Conservation (phyloP, 2,329 filamentous ascomycete species). For the Didymella lethalis region DNA sequence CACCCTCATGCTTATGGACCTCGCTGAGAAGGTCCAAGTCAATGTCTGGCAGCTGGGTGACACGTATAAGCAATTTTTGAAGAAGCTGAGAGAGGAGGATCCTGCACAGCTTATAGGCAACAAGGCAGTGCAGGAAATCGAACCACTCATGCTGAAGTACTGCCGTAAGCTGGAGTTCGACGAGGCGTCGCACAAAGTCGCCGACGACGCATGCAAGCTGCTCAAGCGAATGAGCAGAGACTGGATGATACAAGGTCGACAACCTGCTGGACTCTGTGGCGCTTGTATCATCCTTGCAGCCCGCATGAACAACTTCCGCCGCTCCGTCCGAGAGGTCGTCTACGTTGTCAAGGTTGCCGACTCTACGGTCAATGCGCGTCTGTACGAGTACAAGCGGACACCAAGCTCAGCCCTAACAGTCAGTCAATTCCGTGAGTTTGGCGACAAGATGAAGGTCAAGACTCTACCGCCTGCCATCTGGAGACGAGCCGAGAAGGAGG, state of each 20-base stretch:
- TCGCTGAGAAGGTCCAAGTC: slow-evolving; percentile 82
- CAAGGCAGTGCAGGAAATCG: slow-evolving; percentile 73
- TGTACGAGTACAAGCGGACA: slow-evolving; percentile 90
- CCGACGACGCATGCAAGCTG: slow-evolving; percentile 85
- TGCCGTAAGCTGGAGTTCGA: slow-evolving; percentile 92
- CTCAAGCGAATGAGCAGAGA: slow-evolving; percentile 93
- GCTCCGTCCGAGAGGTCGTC: slow-evolving; percentile 92
- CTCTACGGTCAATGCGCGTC: slow-evolving; percentile 86
- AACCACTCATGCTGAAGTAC: slow-evolving; percentile 91
- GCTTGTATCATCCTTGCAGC: slow-evolving; percentile 94
- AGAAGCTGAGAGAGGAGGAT: slow-evolving; percentile 71
- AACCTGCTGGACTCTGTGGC: slow-evolving; percentile 92
- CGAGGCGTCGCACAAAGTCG: slow-evolving; percentile 80
- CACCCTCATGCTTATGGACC: slow-evolving; percentile 91
- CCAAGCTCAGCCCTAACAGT: slow-evolving; percentile 86
- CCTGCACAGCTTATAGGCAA: slow-evolving; percentile 37
- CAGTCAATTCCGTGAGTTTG: slow-evolving; percentile 78
- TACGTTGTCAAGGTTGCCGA: slow-evolving; percentile 98
- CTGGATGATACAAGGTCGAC: slow-evolving; percentile 95
- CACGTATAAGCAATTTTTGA: slow-evolving; percentile 83
- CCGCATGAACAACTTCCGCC: slow-evolving; percentile 96
- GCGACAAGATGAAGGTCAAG: slow-evolving; percentile 71
- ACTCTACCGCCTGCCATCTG: slow-evolving; percentile 79
- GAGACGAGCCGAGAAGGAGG: slow-evolving; percentile 63
- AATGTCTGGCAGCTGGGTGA: slow-evolving; percentile 94